A percentile compares a stretch with the other conserved stretches of the same genome.
Evolutionary conservation across 129 eudicot species (phyloP).

Genomic region (Flaveria bidentis): DNA sequence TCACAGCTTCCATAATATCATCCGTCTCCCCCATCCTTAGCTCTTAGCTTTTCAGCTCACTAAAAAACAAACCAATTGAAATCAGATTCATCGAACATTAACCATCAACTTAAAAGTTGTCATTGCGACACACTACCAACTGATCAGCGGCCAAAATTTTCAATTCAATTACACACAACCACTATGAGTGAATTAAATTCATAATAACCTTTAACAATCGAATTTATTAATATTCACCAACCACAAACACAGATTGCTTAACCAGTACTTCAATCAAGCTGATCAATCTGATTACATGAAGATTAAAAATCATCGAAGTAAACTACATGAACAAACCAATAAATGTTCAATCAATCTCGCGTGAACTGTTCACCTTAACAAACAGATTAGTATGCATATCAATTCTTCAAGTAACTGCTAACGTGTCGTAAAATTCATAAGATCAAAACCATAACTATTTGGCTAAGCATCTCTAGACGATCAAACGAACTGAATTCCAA

Average conservation of each 20-base stretch:
- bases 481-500: neutral
- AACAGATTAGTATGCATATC: neutral
- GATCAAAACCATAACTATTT: constrained; percentile 2
- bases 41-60: constrained; percentile 14
- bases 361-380: neutral
- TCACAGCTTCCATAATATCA: constrained; percentile 68
- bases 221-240: neutral
- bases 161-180: constrained; percentile 4
- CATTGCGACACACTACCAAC: neutral
- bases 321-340: neutral
- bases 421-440: neutral
- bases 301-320: neutral
- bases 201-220: constrained; percentile 1
- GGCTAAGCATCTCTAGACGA: neutral
- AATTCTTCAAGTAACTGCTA: neutral
- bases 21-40: constrained; percentile 57
- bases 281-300: neutral
- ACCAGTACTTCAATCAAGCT: neutral
- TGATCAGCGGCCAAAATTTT: neutral
- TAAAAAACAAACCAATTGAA: neutral
- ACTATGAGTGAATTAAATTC: neutral
- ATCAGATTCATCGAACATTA: constrained; percentile 12
- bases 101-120: neutral
- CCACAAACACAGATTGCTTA: neutral
- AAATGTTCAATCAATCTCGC: neutral